These are phyloP conservation scores for Paraurostyla sp. DNA, from an alignment of 73 alveolate species.

Conservation along the genomic window DNA sequence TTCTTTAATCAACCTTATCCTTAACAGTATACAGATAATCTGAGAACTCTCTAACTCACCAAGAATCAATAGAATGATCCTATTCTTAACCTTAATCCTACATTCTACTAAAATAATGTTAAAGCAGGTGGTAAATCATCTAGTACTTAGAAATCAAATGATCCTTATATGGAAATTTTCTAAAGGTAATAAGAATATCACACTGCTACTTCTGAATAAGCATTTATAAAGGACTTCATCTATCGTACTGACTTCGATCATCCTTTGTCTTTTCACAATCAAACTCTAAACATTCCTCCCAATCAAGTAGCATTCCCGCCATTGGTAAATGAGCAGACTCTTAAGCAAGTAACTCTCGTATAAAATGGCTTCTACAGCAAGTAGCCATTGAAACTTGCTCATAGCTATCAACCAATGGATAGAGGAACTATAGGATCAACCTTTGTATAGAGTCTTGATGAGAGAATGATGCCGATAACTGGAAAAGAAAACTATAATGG, in stretches of 20 bases:
- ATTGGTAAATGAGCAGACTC: not conserved
- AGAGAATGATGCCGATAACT: conserved; percentile 44
- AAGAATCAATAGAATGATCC: conserved; percentile 32
- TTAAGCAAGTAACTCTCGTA: not conserved
- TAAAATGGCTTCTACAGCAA: conserved; percentile 54
- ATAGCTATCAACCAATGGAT: no score
- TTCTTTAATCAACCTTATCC: conserved; percentile 3
- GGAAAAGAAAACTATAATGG: conserved; percentile 3
- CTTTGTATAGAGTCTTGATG: conserved; percentile 7
- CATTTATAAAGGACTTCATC: conserved; percentile 7
- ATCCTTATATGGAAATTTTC: conserved; percentile 37
- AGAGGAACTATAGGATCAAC: not conserved
- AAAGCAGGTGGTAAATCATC: not conserved
- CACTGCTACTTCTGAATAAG: not conserved
- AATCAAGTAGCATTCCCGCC: conserved; percentile 40
- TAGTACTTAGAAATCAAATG: not conserved
- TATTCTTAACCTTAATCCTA: conserved; percentile 34
- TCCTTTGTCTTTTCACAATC: conserved; percentile 51
- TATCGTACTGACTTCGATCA: conserved; percentile 52
- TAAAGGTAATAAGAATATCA: not conserved
- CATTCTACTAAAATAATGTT: not conserved
- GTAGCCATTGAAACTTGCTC: conserved; percentile 1
- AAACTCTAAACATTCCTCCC: not conserved
- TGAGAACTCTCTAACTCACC: not conserved
- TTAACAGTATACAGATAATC: not conserved